These are phyloP conservation scores for Cladophialophora immunda DNA, from an alignment of 2,329 filamentous ascomycete species.

Conservation along the genomic window DNA sequence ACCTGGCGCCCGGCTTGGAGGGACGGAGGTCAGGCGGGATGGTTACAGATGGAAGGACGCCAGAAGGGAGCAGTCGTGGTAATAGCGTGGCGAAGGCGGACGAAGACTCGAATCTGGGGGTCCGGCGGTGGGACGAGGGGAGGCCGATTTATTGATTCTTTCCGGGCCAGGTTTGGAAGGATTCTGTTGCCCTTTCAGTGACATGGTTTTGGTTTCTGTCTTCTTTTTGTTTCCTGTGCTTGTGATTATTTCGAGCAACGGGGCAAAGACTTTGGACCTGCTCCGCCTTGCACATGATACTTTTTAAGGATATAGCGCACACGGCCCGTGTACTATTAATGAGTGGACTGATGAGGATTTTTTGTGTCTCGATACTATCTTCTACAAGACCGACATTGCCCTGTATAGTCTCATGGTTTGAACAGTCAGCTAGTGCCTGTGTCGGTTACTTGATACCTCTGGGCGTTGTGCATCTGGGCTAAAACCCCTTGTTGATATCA, in stretches of 20 bases:
- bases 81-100: conserved; percentile 42
- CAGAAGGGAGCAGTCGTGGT: conserved; percentile 30
- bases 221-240: neutral
- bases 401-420: neutral
- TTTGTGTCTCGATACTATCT: neutral
- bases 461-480: too few relatives aligned
- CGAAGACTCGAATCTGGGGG: conserved; percentile 35
- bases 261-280: neutral
- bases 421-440: neutral
- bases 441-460: too few relatives aligned
- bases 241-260: neutral
- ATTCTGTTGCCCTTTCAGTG: conserved; percentile 3
- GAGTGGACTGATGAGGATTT: neutral
- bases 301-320: neutral
- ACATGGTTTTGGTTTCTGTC: neutral
- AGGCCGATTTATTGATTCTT: conserved; percentile 51
- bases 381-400: neutral
- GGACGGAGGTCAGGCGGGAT: conserved; percentile 43
- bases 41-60: conserved; percentile 34
- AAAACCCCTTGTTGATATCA: too few relatives aligned
- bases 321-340: neutral
- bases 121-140: conserved; percentile 52
- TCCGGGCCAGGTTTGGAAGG: neutral
- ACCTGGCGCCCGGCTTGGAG: conserved; percentile 47
- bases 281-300: neutral